These are phyloP conservation scores for Botrytis fragariae DNA, from an alignment of 2,329 filamentous ascomycete species.

Conservation along the genomic window DNA sequence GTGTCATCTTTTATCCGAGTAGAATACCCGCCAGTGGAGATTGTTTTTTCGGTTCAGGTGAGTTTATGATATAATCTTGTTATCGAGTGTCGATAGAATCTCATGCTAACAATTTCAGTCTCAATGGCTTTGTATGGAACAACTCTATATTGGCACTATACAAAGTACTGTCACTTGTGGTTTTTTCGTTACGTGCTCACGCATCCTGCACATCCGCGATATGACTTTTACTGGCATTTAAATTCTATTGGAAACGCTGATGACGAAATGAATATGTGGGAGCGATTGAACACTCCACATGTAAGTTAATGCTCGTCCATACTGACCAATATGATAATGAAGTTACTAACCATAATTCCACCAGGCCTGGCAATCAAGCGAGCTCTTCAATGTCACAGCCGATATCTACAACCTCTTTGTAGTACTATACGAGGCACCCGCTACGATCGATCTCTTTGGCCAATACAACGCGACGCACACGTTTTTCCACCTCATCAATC, in stretches of 20 bases:
- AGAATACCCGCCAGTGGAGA: neutral
- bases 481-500: neutral
- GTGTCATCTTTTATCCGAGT: neutral
- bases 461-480: slow-evolving; percentile 5
- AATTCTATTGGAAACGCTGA: neutral
- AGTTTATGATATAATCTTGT: neutral
- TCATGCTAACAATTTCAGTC: neutral
- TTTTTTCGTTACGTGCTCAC: slow-evolving; percentile 10
- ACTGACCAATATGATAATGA: no score
- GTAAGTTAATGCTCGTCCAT: neutral
- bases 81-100: neutral
- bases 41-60: slow-evolving; percentile 1
- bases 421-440: neutral
- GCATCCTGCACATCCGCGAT: neutral
- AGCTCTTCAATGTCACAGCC: slow-evolving; percentile 2
- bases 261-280: neutral
- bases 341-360: neutral
- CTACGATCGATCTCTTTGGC: neutral
- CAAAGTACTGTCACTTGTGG: neutral
- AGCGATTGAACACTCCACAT: neutral
- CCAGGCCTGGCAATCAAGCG: slow-evolving; percentile 5
- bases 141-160: neutral
- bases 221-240: neutral
- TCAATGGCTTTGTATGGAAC: slow-evolving; percentile 4
- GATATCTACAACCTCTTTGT: slow-evolving; percentile 10